Conservation (phyloP, 139 green algal genomes). For the Chlorella sp. region DNA sequence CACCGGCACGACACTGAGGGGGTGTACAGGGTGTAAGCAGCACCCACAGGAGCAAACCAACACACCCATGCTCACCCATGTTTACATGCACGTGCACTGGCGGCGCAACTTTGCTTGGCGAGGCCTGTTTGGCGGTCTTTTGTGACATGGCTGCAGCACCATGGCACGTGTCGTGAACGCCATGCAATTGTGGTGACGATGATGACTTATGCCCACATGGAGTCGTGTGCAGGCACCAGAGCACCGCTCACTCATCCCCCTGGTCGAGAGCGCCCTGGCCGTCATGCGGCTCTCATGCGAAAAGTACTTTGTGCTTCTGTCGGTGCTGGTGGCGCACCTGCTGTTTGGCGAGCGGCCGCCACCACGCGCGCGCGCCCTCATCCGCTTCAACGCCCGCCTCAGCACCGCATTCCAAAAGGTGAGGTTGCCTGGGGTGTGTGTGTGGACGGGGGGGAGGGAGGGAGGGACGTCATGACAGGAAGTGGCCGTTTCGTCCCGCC, state of each 20-base stretch:
- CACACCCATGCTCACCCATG: background rate
- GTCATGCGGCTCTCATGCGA: conserved; percentile 82
- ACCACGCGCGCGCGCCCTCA: conserved; percentile 17
- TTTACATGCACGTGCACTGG: too few species aligned
- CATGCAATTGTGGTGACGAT: background rate
- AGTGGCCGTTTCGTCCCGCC: too few species aligned
- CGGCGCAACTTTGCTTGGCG: too few species aligned
- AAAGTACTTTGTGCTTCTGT: conserved; percentile 72
- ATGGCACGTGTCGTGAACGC: background rate
- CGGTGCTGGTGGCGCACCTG: conserved; percentile 57
- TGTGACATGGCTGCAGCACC: background rate
- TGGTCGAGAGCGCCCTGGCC: conserved; percentile 68
- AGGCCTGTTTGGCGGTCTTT: background rate
- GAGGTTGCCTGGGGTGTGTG: too few species aligned
- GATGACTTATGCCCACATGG: background rate
- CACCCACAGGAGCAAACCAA: background rate
- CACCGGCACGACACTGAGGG: background rate
- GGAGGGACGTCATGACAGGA: too few species aligned
- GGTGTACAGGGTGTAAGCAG: background rate
- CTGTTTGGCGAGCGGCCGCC: conserved; percentile 51
- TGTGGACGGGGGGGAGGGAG: too few species aligned
- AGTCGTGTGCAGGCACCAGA: conserved; percentile 33
- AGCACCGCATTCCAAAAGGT: conserved; percentile 54
- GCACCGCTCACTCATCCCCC: conserved; percentile 53
- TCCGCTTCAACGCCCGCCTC: conserved; percentile 39